phyloP scores from a whole-genome alignment of 2,329 filamentous ascomycete genomes.

The Bipolaris cookei region DNA sequence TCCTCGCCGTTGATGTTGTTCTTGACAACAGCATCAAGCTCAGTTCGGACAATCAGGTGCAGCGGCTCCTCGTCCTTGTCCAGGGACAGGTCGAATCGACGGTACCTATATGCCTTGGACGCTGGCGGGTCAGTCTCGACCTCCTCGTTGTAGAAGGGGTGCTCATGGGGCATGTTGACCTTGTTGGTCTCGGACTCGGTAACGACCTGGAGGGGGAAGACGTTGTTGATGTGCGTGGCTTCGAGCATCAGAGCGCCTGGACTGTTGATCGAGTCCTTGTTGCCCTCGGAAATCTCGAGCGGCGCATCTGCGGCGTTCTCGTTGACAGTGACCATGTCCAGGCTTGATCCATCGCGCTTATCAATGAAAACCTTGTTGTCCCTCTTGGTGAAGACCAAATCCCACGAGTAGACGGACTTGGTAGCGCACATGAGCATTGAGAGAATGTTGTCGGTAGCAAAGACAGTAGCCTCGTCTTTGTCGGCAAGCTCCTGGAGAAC shows the following conservation, averaged over 20 bases:
- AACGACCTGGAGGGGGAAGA: slow-evolving; percentile 96
- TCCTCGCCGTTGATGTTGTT: slow-evolving; percentile 91
- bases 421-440: slow-evolving; percentile 99
- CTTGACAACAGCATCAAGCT: slow-evolving; percentile 95
- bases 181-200: slow-evolving; percentile 78
- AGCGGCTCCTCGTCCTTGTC: slow-evolving; percentile 91
- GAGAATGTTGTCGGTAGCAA: slow-evolving; percentile 94
- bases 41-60: slow-evolving; percentile 90
- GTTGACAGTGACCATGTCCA: slow-evolving; percentile 98
- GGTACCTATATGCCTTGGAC: slow-evolving; percentile 98
- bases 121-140: slow-evolving; percentile 94
- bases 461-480: slow-evolving; percentile 94
- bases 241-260: slow-evolving; percentile 92
- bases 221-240: slow-evolving; percentile 99
- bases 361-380: slow-evolving; percentile 98
- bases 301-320: slow-evolving; percentile 97
- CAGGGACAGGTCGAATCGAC: slow-evolving; percentile 91
- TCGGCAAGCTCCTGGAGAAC: slow-evolving; percentile 97
- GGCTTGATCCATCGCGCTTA: slow-evolving; percentile 92
- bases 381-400: slow-evolving; percentile 90
- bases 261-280: slow-evolving; percentile 94
- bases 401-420: slow-evolving; percentile 97
- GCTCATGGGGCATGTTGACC: slow-evolving; percentile 83
- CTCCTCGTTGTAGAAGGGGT: slow-evolving; percentile 95
- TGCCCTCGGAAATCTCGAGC: slow-evolving; percentile 86